Base-by-base conservation (phyloP, 371 early-diverging fungal genomes). In the Lichtheimia ornata region DNA sequence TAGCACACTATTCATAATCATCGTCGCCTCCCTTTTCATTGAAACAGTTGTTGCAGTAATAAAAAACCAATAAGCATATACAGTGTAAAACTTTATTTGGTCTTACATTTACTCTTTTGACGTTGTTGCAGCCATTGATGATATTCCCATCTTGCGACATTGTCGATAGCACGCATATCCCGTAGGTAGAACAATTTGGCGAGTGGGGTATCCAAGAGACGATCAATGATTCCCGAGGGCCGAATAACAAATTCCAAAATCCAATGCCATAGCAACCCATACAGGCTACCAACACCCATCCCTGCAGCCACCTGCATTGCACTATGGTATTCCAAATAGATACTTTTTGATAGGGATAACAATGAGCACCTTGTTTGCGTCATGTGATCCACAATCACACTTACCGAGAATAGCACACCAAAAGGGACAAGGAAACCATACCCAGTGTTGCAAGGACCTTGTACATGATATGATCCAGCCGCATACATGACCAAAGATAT, bases 241-340 rank as follows among this genome's bases (percentile, higher is more conserved):
- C 84, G 79, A 47, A 85, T 12, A 9, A 67, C 58, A n/a, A 50
- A 42, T 50, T 83, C 73, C 1, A 76, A 64, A 9, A 86, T 15
- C 1, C 45, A 22, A 53, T 81, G 87, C 90, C 94, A 96, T 1
- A 68, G 5, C 0, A 72, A n/a, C 0, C 89, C 95, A 67, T 85
- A 82, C 0, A 63, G 27, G 0, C 67, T 5, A 1, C 97, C 97
- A 44, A 87, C 60, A 4, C 65, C 58, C 5, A 81, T 67, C 5
- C 97, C 97, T 11, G 81, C 87, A 11, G 87, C 42, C 3, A 95
- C 94, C 62, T 97, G 97, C 13, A 65, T 62, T 28, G 73, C 45
- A 0, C 91, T 91, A 63, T 97, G 97, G 69, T 96, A 96, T 11
- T 84, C 78, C 4, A 97, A 72, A 63, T 94, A 93, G 11, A 93